Evolutionary conservation across 352 stramenopile genomes (phyloP).

Genomic region (Phytophthora tentaculata): DNA sequence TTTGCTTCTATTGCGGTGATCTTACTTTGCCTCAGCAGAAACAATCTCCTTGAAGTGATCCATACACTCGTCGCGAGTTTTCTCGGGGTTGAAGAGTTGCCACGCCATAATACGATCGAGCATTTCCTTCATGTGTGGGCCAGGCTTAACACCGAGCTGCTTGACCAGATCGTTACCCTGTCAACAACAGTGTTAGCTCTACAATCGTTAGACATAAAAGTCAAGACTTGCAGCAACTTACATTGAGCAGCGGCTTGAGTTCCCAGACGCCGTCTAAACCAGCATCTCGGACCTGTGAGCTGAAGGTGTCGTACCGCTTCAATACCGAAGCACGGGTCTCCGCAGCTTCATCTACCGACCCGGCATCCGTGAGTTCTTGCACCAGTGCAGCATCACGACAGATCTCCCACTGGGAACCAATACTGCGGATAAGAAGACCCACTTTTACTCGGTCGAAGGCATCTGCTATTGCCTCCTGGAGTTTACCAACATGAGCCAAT

Average conservation of each 20-base stretch:
- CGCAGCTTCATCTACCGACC: constrained; percentile 3
- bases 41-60: constrained; percentile 42
- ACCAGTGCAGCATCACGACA: constrained; percentile 60
- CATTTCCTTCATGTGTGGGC: constrained; percentile 64
- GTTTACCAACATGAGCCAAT: constrained; percentile 42
- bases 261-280: constrained; percentile 61
- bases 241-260: constrained; percentile 74
- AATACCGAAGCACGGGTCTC: constrained; percentile 26
- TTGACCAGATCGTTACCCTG: constrained; percentile 80
- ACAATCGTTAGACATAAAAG: neutral
- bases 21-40: constrained; percentile 16
- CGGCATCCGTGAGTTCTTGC: constrained; percentile 49
- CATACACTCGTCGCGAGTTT: constrained; percentile 65
- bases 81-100: constrained; percentile 62
- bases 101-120: constrained; percentile 63
- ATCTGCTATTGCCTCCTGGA: constrained; percentile 32
- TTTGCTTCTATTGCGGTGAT: constrained; percentile 10
- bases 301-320: constrained; percentile 51
- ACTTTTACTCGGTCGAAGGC: constrained; percentile 57
- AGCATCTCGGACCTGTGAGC: constrained; percentile 27
- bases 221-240: constrained; percentile 29
- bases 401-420: constrained; percentile 66
- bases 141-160: constrained; percentile 59
- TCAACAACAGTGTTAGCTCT: constrained; percentile 10
- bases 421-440: constrained; percentile 62